Percentiles rank a stretch among this genome's conserved stretches.
These are phyloP conservation scores for Lepiota venenata DNA, from an alignment of 768 basidiomycete species.

Conservation along the genomic window DNA sequence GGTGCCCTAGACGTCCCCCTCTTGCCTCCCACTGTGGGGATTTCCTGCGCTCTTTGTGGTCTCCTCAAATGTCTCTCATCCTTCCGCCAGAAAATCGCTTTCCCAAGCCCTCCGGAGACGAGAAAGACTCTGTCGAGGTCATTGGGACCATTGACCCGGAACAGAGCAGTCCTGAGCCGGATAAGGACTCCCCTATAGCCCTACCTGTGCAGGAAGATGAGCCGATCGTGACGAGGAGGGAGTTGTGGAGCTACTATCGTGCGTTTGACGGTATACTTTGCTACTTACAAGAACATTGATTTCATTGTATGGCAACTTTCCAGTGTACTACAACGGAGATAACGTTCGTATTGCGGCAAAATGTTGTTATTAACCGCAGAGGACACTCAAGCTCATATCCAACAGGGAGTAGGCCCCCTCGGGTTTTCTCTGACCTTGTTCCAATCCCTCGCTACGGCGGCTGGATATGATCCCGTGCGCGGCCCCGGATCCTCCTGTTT, in stretches of 20 bases:
- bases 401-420: slow-evolving; percentile 64
- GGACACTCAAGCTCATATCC: not conserved
- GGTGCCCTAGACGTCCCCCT: not conserved
- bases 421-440: slow-evolving; percentile 73
- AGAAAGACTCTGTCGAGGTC: slow-evolving; percentile 7
- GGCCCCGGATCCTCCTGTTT: slow-evolving; percentile 72
- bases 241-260: slow-evolving; percentile 83
- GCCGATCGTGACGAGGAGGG: slow-evolving; percentile 66
- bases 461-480: slow-evolving; percentile 69
- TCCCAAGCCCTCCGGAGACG: not conserved
- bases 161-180: not conserved
- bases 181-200: not conserved
- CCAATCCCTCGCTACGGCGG: slow-evolving; percentile 64
- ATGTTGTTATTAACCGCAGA: not conserved
- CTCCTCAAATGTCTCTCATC: slow-evolving; percentile 2
- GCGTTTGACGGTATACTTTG: slow-evolving; percentile 20
- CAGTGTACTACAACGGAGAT: slow-evolving; percentile 82
- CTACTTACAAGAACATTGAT: not conserved
- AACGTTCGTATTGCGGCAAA: slow-evolving; percentile 43
- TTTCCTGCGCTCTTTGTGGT: not conserved
- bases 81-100: not conserved
- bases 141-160: not conserved
- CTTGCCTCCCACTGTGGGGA: slow-evolving; percentile 2
- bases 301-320: not conserved
- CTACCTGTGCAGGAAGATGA: slow-evolving; percentile 38